Base-by-base conservation (phyloP, 2,329 filamentous ascomycete species). In the Fusarium musae region DNA sequence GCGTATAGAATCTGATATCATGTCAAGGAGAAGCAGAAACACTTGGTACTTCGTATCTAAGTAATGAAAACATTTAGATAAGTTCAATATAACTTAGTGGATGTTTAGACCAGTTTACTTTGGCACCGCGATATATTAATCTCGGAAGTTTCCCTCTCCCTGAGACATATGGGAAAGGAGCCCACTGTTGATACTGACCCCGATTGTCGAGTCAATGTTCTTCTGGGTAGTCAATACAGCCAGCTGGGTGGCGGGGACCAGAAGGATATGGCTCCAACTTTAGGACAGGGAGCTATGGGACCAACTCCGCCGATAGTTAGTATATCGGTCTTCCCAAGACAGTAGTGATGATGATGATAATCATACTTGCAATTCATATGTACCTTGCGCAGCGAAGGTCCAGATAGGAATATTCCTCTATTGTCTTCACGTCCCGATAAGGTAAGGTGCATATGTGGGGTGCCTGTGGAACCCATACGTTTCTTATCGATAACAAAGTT, bases 401-500 rank as follows among this genome's bases (percentile, higher is more conserved):
- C n/a, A 53, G 50, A 26, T 37, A 16, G 50, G 15, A 37, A 28
- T 26, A 21, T 36, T 36, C 32, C 13, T 53, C 23, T 19, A 28
- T 37, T 37, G 32, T 34, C 44, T 47, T 23, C 10, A 32, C 30
- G 21, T 54, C 50, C 10, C 19, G 10, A 21, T 37, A 37, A 37
- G 36, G 36, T 37, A 17, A 37, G 36, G 16, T 37, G 16, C 34
- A 8, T 36, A 57, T 46, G 54, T 47, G 30, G 57, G 50, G 34
- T 28, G 16, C n/a, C 13, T 30, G 21, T 53, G 57, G 57, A 59
- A 53, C 44, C 12, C 19, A n/a, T 19, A 10, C 30, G 9, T 16
- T 32, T 21, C 70, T 80, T 81, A 81, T 81, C 79, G 79, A 81
- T 81, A 80, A 80, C 63, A 69, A 74, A 74, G 54, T 43, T 49